Evolutionary conservation across 139 green algal genomes (phyloP).

Genomic region (Tetradesmus obliquus): DNA sequence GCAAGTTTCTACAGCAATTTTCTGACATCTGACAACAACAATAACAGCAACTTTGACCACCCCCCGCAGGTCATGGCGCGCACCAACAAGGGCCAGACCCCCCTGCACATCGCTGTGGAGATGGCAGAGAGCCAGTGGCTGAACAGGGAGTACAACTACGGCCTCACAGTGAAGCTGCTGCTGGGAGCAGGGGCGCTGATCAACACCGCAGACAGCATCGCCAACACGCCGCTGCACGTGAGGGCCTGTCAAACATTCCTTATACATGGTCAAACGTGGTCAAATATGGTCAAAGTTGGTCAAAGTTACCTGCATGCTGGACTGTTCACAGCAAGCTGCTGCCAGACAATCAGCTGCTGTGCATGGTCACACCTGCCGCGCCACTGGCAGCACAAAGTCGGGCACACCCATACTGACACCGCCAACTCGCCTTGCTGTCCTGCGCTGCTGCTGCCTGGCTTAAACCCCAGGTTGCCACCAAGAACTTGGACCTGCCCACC

Average conservation of each 20-base stretch:
- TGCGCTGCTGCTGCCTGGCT: no score
- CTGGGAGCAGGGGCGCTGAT: constrained; percentile 26
- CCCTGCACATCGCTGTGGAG: constrained; percentile 49
- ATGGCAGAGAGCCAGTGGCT: constrained; percentile 48
- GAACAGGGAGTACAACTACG: constrained; percentile 47
- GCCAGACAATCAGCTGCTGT: no score
- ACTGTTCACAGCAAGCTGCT: no score
- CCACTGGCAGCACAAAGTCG: no score
- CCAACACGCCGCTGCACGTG: constrained; percentile 40
- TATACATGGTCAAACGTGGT: not conserved
- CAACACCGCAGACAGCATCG: constrained; percentile 30
- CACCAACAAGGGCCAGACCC: constrained; percentile 47
- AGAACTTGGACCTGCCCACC: no score
- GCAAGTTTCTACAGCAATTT: no score
- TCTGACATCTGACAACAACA: not conserved
- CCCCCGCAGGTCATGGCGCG: constrained; percentile 16
- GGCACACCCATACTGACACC: no score
- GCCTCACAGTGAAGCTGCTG: constrained; percentile 42
- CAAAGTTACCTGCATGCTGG: no score
- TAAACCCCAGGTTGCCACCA: constrained; percentile 7
- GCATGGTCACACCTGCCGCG: no score
- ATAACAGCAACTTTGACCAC: not conserved
- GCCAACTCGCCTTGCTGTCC: no score
- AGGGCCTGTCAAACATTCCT: not conserved
- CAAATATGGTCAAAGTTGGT: no score